Evolutionary conservation across 306 rosid genomes (phyloP).

Genomic region (Castanea crenata): DNA sequence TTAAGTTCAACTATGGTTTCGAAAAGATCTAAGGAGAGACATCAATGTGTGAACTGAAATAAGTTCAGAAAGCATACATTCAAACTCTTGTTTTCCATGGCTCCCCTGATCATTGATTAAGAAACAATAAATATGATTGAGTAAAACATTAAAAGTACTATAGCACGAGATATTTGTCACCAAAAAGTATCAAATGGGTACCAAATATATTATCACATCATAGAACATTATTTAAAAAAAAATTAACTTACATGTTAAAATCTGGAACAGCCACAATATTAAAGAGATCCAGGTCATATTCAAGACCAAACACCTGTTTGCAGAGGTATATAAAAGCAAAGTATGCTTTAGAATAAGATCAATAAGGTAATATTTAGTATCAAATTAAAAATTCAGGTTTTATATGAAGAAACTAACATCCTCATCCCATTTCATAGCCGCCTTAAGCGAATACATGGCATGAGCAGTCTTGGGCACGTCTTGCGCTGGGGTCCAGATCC

Average conservation of each 20-base stretch:
- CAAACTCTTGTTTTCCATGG: slow-evolving; percentile 99
- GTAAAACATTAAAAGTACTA: neutral
- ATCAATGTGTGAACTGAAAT: slow-evolving; percentile 17
- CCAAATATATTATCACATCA: slow-evolving; percentile 2
- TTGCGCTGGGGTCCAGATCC: slow-evolving; percentile 93
- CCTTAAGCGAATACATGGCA: slow-evolving; percentile 94
- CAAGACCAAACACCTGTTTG: slow-evolving; percentile 90
- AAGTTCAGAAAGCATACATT: slow-evolving; percentile 52
- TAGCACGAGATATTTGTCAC: neutral
- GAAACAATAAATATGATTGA: slow-evolving; percentile 19
- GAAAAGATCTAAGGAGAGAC: neutral
- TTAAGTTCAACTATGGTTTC: slow-evolving; percentile 1
- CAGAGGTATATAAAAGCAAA: slow-evolving; percentile 25
- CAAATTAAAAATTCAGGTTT: slow-evolving; percentile 14
- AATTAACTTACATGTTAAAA: slow-evolving; percentile 77
- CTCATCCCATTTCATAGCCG: slow-evolving; percentile 99
- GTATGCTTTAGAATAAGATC: slow-evolving; percentile 18
- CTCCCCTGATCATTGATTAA: slow-evolving; percentile 73
- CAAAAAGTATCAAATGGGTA: neutral
- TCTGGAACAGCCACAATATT: slow-evolving; percentile 98
- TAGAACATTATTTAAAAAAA: neutral
- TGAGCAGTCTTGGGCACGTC: slow-evolving; percentile 89
- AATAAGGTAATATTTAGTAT: slow-evolving; percentile 9
- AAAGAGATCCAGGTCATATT: slow-evolving; percentile 98
- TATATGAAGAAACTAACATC: slow-evolving; percentile 59